Conservation (phyloP, 2,329 filamentous ascomycete species). For the Aspergillus clavatus region DNA sequence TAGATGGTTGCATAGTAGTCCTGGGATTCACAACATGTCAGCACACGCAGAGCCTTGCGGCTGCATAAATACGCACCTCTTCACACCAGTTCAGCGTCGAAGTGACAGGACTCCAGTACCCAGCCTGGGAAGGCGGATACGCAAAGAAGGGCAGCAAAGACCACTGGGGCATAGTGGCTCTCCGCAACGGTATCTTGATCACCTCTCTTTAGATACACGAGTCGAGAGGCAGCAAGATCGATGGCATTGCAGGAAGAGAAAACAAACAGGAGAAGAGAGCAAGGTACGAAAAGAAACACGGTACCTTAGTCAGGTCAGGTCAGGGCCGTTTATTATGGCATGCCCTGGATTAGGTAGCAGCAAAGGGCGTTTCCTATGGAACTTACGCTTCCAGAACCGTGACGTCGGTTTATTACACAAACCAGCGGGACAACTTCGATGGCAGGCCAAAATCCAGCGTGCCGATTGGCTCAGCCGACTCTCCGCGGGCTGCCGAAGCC, state of each 20-base stretch:
- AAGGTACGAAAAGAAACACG: background rate
- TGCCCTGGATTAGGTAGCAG: background rate
- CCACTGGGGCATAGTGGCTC: conserved; percentile 26
- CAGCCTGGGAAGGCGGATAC: conserved; percentile 47
- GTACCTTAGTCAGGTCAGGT: too few relatives aligned
- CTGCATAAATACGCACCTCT: conserved; percentile 51
- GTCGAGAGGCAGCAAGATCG: background rate
- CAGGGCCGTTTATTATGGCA: too few relatives aligned
- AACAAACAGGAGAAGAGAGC: background rate
- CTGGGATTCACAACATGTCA: conserved; percentile 38
- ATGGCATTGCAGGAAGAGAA: background rate
- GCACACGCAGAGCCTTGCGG: background rate
- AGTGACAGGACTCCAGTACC: conserved; percentile 66
- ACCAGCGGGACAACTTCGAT: background rate
- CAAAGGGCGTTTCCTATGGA: background rate
- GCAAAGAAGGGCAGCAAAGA: conserved; percentile 30
- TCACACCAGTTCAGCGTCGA: conserved; percentile 76
- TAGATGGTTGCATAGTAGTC: conserved; percentile 73
- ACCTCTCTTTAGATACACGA: background rate
- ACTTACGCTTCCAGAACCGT: background rate
- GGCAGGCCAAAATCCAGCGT: background rate
- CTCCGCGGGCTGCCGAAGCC: conserved; percentile 20
- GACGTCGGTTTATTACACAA: conserved; percentile 5
- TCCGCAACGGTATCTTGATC: conserved; percentile 1
- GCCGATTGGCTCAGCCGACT: conserved; percentile 6